Base-by-base conservation (phyloP, 805 yeast species). In the Hanseniaspora nectarophila region DNA sequence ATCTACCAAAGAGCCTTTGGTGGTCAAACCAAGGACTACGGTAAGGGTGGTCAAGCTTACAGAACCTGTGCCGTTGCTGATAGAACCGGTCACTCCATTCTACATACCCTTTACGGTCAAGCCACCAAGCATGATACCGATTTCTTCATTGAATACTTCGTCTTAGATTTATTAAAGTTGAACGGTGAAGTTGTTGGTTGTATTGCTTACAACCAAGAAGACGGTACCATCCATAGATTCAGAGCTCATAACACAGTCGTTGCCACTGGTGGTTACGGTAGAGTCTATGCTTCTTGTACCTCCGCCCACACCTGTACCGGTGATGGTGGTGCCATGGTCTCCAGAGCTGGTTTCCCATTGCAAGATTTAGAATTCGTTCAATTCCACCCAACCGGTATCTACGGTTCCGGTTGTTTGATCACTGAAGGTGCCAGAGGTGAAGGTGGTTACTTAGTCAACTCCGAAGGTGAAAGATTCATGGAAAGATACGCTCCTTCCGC, bases 401-500 rank as follows among this genome's bases (percentile, higher is more conserved):
- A 90, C 70, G 98, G 98, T 55, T 87, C 97, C 38, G 98, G 98
- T 59, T 92, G 97, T 76, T 75, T 90, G 74, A 92, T 92, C 69
- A 92, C 98, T 54, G 98, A 92, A 73, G 98, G 98, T 74, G 95
- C 97, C 60, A 85, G 98, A 77, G 98, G 98, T 78, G 98, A 92
- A 76, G 98, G 98, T 80, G 98, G 98, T 58, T 92, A 79, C 78
- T 76, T 90, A 69, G 77, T 90, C 58, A 90, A 90, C 78, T 79
- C 88, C 60, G 95, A 92, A 73, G 98, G 98, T 77, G 98, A 90
- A 75, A 82, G 98, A 71, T 90, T 90, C 71, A 90, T 90, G 98
- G 98, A 90, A 76, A 83, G 98, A 72, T 90, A 90, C 67, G 98
- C 98, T 54, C 98, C 98, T 59, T 84, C 89, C 51, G 97, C 97